phyloP scores from a whole-genome alignment of 1,284 basidiomycete genomes.

The Stereum hirsutum region DNA sequence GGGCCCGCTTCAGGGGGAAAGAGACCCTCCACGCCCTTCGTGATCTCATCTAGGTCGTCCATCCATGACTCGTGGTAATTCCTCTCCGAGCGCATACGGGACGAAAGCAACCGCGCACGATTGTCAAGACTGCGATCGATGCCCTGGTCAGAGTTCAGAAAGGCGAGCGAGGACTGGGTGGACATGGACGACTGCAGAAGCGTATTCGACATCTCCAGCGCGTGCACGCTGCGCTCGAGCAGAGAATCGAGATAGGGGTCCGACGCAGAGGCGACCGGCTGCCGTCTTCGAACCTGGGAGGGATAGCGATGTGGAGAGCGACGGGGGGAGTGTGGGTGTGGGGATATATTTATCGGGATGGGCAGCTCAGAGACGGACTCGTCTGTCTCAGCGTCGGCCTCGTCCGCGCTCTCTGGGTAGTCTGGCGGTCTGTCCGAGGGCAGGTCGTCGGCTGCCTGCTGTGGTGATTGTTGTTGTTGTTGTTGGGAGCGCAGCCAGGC shows the following conservation, averaged over 20 bases:
- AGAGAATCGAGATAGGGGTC: conserved; percentile 61
- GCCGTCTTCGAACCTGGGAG: conserved; percentile 11
- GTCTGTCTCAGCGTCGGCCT: conserved; percentile 61
- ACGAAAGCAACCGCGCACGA: conserved; percentile 39
- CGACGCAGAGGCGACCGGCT: conserved; percentile 15
- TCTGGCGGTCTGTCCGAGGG: conserved; percentile 57
- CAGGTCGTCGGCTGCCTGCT: no score
- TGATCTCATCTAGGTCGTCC: conserved; percentile 51
- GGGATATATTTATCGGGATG: no score
- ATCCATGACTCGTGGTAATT: conserved; percentile 46
- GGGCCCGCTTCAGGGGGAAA: conserved; percentile 24
- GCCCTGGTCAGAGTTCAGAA: conserved; percentile 28
- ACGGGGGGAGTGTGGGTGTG: conserved; percentile 8
- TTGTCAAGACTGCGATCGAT: conserved; percentile 32
- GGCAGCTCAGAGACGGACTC: conserved; percentile 7
- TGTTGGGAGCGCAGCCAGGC: conserved; percentile 15
- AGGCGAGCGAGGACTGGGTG: conserved; percentile 49
- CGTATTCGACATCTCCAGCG: conserved; percentile 74
- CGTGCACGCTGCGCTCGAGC: conserved; percentile 70
- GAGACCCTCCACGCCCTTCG: conserved; percentile 47
- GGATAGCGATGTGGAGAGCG: conserved; percentile 5
- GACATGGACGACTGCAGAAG: conserved; percentile 65
- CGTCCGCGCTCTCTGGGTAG: conserved; percentile 67
- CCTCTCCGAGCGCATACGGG: conserved; percentile 34
- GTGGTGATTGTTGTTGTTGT: conserved; percentile 12